Evolutionary conservation across 164 flowering plant genomes (phyloP).

Genomic region (Malania oleifera): DNA sequence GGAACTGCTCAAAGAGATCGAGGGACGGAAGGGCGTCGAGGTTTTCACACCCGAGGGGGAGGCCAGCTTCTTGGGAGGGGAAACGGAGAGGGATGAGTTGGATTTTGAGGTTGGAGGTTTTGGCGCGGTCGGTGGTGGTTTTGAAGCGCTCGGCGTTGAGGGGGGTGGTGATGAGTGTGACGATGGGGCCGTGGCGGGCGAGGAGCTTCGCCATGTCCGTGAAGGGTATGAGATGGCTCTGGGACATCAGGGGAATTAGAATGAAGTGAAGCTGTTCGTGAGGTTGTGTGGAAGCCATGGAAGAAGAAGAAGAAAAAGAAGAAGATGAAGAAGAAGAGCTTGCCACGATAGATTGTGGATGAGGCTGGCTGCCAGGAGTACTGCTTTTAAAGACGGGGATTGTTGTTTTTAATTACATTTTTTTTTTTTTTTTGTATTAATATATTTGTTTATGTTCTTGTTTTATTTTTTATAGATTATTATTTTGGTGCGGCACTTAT

Average conservation of each 20-base stretch:
- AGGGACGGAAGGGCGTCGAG: constrained; percentile 18
- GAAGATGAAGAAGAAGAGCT: not conserved
- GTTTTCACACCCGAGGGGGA: constrained; percentile 29
- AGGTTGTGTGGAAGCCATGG: not conserved
- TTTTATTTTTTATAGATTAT: too few species aligned
- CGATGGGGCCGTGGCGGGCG: constrained; percentile 18
- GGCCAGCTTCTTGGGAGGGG: constrained; percentile 22
- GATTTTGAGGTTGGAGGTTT: constrained; percentile 18
- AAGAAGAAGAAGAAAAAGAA: not conserved
- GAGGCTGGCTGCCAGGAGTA: too few species aligned
- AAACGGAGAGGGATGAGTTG: constrained; percentile 19
- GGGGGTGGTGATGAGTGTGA: constrained; percentile 28
- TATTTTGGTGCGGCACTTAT: too few species aligned
- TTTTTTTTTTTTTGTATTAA: too few species aligned
- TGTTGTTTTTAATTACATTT: too few species aligned
- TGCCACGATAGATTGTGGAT: too few species aligned
- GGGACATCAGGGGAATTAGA: constrained; percentile 27
- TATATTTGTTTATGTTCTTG: too few species aligned
- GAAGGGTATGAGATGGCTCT: constrained; percentile 38
- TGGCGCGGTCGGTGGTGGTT: constrained; percentile 2
- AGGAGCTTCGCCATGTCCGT: constrained; percentile 27
- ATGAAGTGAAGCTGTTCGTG: constrained; percentile 25
- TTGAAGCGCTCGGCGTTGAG: constrained; percentile 19
- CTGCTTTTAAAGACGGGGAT: too few species aligned
- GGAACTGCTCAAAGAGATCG: constrained; percentile 12